Base-by-base conservation (phyloP, 2,329 filamentous ascomycete genomes). In the Purpureocillium takamizusanense region DNA sequence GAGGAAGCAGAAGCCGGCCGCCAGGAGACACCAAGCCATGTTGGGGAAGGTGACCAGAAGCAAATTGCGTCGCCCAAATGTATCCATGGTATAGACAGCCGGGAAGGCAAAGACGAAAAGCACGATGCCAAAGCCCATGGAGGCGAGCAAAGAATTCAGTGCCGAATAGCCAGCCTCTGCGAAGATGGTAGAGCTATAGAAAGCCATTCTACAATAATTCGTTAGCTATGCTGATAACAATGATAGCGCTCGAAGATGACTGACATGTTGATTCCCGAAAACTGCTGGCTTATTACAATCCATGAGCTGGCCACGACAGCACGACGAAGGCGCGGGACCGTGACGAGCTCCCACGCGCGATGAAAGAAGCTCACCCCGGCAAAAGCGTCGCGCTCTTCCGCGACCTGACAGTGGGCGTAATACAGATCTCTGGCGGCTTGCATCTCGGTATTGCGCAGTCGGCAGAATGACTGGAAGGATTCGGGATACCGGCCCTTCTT, bases 381-480 rank as follows among this genome's bases (percentile, higher is more conserved):
- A 21, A 58, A 54, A 1, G 53, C 54, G 30, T 61, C 53, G 10
- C 55, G 51, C 31, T 61, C 56, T 4, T 56, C 52, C 2, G 57
- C 44, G 3, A 62, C 52, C 36, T 62, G 56, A 4, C 58, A 56
- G 35, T 63, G 42, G 1, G 50, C 47, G 40, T 75, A 76, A 54
- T 76, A 80, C 1, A 80, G 54, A 44, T 81, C 78, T 1, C 76
- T 69, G 0, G 76, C 75, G 3, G 77, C 76, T 47, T 78, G 72
- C 11, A 83, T 52, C 3, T 69, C 61, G 1, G 66, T 68, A 45
- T 78, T 78, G 13, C 78, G 70, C 6, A 83, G 63, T 4, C 64
- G 63, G 11, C 66, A 59, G 2, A 83, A 66, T 1, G 74, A 74
- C 14, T 60, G 49, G 50, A 70, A 80, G 2, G 79, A 76, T 18